phyloP scores from a whole-genome alignment of 2,329 filamentous ascomycete genomes.

The Fusarium multiceps region DNA sequence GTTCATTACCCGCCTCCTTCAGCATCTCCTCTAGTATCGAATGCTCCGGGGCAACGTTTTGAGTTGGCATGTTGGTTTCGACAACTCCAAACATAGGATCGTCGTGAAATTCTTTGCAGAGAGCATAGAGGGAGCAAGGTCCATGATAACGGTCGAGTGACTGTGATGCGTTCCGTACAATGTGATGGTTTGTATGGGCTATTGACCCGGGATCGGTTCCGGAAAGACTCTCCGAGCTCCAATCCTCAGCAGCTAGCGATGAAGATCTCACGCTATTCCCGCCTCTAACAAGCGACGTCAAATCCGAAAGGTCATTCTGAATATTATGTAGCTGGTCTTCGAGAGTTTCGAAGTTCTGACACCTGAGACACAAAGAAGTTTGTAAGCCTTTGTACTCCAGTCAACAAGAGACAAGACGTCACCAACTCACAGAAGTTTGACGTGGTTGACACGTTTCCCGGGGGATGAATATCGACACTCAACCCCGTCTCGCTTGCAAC shows the following conservation, averaged over 20 bases:
- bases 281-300: constrained; percentile 43
- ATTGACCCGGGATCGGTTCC: background rate
- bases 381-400: constrained; percentile 34
- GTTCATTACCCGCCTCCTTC: constrained; percentile 35
- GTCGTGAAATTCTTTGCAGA: constrained; percentile 43
- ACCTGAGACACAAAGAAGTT: constrained; percentile 35
- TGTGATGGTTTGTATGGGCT: constrained; percentile 31
- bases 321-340: constrained; percentile 45
- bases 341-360: constrained; percentile 46
- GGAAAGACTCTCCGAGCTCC: constrained; percentile 8
- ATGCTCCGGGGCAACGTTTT: constrained; percentile 5
- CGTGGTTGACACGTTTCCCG: constrained; percentile 46
- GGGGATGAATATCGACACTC: constrained; percentile 47
- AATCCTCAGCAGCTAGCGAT: constrained; percentile 17
- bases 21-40: constrained; percentile 41
- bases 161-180: constrained; percentile 35
- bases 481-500: constrained; percentile 46
- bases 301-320: constrained; percentile 43
- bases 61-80: background rate
- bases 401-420: background rate
- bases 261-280: constrained; percentile 24
- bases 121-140: constrained; percentile 41
- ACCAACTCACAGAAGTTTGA: constrained; percentile 45
- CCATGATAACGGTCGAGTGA: constrained; percentile 42
- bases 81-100: constrained; percentile 30